Base-by-base conservation (phyloP, 257 asterid genomes). In the Fraxinus anomala region DNA sequence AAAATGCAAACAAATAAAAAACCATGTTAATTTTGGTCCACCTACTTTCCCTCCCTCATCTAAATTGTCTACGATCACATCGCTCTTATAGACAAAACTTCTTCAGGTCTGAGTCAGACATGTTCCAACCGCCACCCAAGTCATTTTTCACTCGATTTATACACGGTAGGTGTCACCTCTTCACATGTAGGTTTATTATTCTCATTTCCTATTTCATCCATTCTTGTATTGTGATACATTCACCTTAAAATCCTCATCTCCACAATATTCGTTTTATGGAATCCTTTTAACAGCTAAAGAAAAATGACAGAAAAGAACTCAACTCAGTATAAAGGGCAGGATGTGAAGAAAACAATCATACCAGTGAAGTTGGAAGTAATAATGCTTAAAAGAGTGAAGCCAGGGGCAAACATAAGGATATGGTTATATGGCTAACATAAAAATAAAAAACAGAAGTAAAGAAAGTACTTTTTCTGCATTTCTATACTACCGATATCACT, bases 401-500 rank as follows among this genome's bases (percentile, higher is more conserved):
- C 28, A 10, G 68, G 17, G 69, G 14, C 9, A 3, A 63, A 23
- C 19, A 63, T 23, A 63, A 63, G 34, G n/a, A 63, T 24, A 19
- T 63, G 68, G 17, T 63, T 14, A 31, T 26, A 42, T 72, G 76
- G 39, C 21, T 49, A 42, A 72, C 65, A 21, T 39, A 11, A 47
- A 79, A 72, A 76, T 31, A 30, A 51, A 70, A 72, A 72, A 69
- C 67, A 74, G 75, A 73, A 63, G 68, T 66, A 79, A 80, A 83
- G 49, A n/a, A 77, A 72, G 59, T 87, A 93, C 99, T 86, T 96
- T 75, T 88, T 93, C 88, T 83, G 90, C 81, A 89, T 83, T 79
- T 91, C 99, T 47, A 80, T 76, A 21, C 85, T 93, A 82, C 92
- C 99, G 77, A 88, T 83, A 83, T 96, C 99, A 80, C 94, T 87